These are phyloP conservation scores for Apiotrichum gracile DNA, from an alignment of 1,284 basidiomycete species.

Conservation along the genomic window DNA sequence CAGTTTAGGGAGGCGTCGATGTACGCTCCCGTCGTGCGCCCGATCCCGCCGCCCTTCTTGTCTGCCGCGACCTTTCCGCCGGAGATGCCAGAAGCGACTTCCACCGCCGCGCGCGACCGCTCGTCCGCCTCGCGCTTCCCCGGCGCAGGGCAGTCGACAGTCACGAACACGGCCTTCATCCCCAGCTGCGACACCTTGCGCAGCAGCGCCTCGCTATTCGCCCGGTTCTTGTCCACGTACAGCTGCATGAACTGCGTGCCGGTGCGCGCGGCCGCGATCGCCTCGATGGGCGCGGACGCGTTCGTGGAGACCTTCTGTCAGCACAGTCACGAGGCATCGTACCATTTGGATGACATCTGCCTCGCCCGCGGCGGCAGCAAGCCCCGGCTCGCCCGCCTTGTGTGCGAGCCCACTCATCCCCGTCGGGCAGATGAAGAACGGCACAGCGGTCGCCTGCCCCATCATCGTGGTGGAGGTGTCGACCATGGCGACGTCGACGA, in stretches of 20 bases:
- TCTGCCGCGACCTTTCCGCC: too few species aligned
- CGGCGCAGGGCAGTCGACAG: slow-evolving; percentile 46
- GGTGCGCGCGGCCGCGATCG: too few species aligned
- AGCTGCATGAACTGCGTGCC: neutral
- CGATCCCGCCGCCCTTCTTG: slow-evolving; percentile 13
- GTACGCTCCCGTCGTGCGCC: slow-evolving; percentile 50
- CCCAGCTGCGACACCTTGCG: slow-evolving; percentile 9
- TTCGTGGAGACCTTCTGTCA: too few species aligned
- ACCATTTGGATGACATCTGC: slow-evolving; percentile 76
- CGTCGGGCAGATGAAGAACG: slow-evolving; percentile 75
- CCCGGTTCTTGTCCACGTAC: neutral
- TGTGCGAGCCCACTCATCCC: slow-evolving; percentile 85
- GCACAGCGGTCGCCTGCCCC: slow-evolving; percentile 64
- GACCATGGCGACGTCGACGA: slow-evolving; percentile 31
- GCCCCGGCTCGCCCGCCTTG: slow-evolving; percentile 77
- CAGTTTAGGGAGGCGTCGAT: slow-evolving; percentile 50
- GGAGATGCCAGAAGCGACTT: slow-evolving; percentile 28
- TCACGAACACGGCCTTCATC: slow-evolving; percentile 47
- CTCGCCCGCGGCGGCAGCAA: slow-evolving; percentile 65
- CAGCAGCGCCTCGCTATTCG: neutral
- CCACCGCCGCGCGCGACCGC: slow-evolving; percentile 40
- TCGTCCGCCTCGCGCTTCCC: slow-evolving; percentile 49
- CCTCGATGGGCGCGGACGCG: too few species aligned
- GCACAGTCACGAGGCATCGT: slow-evolving; percentile 22
- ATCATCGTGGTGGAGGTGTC: slow-evolving; percentile 55